Evolutionary conservation across 257 asterid genomes (phyloP).

Genomic region (Salvia splendens): DNA sequence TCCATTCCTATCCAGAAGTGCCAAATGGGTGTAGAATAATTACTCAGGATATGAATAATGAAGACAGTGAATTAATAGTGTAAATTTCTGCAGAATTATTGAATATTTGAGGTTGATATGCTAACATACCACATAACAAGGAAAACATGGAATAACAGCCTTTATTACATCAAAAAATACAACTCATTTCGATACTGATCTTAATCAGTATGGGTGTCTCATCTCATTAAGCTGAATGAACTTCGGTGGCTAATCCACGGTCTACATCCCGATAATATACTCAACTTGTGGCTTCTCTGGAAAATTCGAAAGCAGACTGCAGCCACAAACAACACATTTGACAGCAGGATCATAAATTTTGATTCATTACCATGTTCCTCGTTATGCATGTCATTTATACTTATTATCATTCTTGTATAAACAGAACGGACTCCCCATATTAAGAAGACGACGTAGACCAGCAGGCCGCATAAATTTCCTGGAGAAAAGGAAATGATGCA

Average conservation of each 20-base stretch:
- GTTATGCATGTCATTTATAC: neutral
- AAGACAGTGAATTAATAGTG: no score
- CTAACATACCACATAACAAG: neutral
- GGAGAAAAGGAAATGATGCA: slow-evolving; percentile 63
- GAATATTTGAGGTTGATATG: neutral
- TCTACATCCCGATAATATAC: slow-evolving; percentile 29
- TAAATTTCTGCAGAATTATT: no score
- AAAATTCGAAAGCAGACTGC: slow-evolving; percentile 74
- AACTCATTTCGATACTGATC: slow-evolving; percentile 24
- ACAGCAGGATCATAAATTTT: neutral
- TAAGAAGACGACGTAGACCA: slow-evolving; percentile 80
- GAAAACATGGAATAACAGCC: slow-evolving; percentile 5
- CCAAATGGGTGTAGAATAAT: neutral
- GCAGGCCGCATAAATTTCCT: slow-evolving; percentile 94
- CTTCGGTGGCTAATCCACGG: slow-evolving; percentile 2
- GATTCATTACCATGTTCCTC: neutral
- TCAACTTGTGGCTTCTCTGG: slow-evolving; percentile 34
- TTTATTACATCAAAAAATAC: slow-evolving; percentile 30
- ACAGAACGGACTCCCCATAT: slow-evolving; percentile 53
- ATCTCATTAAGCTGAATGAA: slow-evolving; percentile 34
- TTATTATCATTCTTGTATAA: neutral
- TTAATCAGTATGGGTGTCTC: slow-evolving; percentile 8
- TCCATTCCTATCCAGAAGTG: no score
- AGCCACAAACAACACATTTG: slow-evolving; percentile 24
- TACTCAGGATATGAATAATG: no score